phyloP scores from a whole-genome alignment of 805 yeast genomes.

The Metschnikowia lochheadii region DNA sequence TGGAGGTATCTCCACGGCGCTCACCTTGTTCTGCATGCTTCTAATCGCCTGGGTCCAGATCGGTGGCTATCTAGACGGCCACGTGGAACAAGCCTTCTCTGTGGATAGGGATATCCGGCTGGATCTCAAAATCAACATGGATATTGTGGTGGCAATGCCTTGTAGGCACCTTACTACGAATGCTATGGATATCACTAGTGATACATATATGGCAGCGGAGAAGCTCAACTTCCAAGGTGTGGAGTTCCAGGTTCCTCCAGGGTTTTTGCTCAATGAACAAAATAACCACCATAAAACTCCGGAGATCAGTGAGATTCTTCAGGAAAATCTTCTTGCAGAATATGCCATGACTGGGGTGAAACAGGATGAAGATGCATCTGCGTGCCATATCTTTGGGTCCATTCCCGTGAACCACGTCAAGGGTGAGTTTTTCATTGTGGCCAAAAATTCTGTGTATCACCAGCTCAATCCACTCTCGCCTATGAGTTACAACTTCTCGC shows the following conservation, averaged over 20 bases:
- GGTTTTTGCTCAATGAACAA: constrained; percentile 43
- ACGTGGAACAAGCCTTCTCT: constrained; percentile 67
- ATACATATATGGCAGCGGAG: constrained; percentile 74
- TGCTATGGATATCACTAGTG: constrained; percentile 74
- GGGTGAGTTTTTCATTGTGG: constrained; percentile 84
- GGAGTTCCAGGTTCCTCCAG: constrained; percentile 49
- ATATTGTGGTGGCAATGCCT: constrained; percentile 77
- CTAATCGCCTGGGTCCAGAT: constrained; percentile 79
- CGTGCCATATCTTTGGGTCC: constrained; percentile 82
- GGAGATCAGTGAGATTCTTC: constrained; percentile 61
- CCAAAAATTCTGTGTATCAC: constrained; percentile 62
- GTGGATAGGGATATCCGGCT: constrained; percentile 62
- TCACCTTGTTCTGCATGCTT: constrained; percentile 58
- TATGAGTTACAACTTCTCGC: constrained; percentile 70
- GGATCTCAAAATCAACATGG: constrained; percentile 68
- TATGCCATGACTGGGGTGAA: constrained; percentile 45
- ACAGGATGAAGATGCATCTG: constrained; percentile 55
- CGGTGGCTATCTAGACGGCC: constrained; percentile 82
- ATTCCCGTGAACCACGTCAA: constrained; percentile 80
- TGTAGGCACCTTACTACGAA: constrained; percentile 73
- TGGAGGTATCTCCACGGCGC: constrained; percentile 70
- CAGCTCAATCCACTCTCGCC: constrained; percentile 45
- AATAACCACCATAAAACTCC: constrained; percentile 50
- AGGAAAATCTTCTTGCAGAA: constrained; percentile 63
- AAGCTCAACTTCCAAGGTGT: constrained; percentile 67